Conservation (phyloP, 441 rosid genomes). For the Syzygium syzygioides region DNA sequence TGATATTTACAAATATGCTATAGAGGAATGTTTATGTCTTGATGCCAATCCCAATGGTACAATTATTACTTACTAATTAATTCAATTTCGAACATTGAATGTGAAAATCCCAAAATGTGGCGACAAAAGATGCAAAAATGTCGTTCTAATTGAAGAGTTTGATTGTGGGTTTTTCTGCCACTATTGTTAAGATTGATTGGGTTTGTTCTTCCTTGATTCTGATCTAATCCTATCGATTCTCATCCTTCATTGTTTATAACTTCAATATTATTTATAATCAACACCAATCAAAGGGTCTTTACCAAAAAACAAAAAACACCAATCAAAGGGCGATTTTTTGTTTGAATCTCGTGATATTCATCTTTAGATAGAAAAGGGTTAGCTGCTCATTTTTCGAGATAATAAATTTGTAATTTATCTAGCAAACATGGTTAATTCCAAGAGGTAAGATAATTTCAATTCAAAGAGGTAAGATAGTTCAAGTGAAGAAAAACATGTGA, state of each 20-base stretch:
- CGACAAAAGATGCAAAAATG: background rate
- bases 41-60: background rate
- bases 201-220: background rate
- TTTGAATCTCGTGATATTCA: background rate
- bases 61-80: background rate
- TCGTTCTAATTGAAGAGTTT: background rate
- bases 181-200: background rate
- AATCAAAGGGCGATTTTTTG: background rate
- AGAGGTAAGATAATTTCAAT: background rate
- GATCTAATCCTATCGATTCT: background rate
- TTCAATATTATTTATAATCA: background rate
- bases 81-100: background rate
- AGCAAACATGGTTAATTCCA: background rate
- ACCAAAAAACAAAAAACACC: too few species aligned
- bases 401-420: background rate
- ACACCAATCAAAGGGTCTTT: background rate
- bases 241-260: background rate
- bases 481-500: background rate
- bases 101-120: background rate
- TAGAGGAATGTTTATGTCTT: background rate
- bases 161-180: background rate
- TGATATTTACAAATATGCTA: background rate
- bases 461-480: background rate
- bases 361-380: background rate
- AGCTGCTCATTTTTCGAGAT: background rate